Evolutionary conservation across 2,329 filamentous ascomycete genomes (phyloP), one percentile per base, ranked within the genome.

Genomic region (Capronia coronata): DNA sequence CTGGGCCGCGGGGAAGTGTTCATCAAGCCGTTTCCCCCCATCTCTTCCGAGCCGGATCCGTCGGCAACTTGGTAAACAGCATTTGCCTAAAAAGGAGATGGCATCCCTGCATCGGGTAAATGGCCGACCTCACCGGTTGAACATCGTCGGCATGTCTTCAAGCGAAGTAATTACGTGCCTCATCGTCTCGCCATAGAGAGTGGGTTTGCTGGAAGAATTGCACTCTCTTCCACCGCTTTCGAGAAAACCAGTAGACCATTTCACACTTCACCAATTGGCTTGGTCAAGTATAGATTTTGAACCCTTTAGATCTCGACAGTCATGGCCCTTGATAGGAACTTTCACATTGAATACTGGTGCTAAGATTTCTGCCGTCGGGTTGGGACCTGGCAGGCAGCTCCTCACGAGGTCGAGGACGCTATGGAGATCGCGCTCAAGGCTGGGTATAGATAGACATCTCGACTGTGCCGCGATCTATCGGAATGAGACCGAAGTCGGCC

Each of bases 401-500:
- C 51, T 7, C 43, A 43, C 29, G 70, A 75, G 53, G 73, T 75
- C 27, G 71, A 73, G 46, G 63, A 69, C 16, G 74, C 73, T 14
- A 74, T 78, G 7, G 65, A 69, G 14, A 63, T 66, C 30, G 77
- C 77, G 5, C 59, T 68, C 13, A 62, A 62, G 30, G 51, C 57
- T 4, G 67, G 67, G 23, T 69, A 68, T 48, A 27, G 65, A 68
- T 48, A 27, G 65, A 39, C 66, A 68, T 54, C 63, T 53, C 49
- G 75, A 78, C 62, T 70, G 68, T 22, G 75, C 76, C 11, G 69
- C 69, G 41, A 61, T 62, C 27, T 67, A 67, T 45, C 57, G 58
- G 30, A 68, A 16, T 57, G 75, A 79, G 62, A 67, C 65, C 19
- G 75, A 77, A 61, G 74, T 79, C 22, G 75, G 75, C 46, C 66